Conservation (phyloP, 1,284 basidiomycete genomes). For the Sporisorium reilianum region DNA sequence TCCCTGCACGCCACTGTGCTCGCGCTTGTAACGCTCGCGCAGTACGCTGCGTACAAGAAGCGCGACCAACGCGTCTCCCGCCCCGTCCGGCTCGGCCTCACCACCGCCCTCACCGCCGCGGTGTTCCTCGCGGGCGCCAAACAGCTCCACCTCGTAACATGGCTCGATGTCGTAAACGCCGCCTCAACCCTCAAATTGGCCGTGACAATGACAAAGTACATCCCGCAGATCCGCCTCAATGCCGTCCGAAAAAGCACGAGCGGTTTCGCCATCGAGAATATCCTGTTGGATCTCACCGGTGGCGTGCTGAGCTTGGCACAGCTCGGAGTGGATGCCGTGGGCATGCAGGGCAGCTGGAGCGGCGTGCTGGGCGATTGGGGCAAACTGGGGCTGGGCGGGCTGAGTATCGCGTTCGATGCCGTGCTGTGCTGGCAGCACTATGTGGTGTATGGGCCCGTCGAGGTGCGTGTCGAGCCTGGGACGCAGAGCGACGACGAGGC, state of each 20-base stretch:
- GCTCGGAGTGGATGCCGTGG: constrained; percentile 61
- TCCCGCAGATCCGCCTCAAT: constrained; percentile 68
- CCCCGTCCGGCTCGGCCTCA: constrained; percentile 15
- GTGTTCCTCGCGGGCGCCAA: constrained; percentile 27
- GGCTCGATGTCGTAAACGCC: constrained; percentile 53
- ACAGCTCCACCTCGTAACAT: constrained; percentile 9
- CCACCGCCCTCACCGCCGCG: constrained; percentile 4
- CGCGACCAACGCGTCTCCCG: constrained; percentile 5
- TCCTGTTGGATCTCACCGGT: constrained; percentile 69
- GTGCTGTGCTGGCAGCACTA: constrained; percentile 70
- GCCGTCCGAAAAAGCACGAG: constrained; percentile 65
- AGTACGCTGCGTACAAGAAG: constrained; percentile 15
- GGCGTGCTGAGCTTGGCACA: constrained; percentile 66
- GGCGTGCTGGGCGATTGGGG: constrained; percentile 65
- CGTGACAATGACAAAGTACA: constrained; percentile 69
- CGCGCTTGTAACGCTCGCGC: constrained; percentile 17
- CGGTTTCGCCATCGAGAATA: constrained; percentile 70
- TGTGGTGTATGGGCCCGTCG: constrained; percentile 56
- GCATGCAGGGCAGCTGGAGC: constrained; percentile 59
- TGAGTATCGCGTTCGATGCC: constrained; percentile 69
- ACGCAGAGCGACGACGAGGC: background rate
- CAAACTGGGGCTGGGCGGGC: constrained; percentile 68
- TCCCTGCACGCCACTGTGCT: constrained; percentile 51
- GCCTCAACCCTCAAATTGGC: constrained; percentile 69
- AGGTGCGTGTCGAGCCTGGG: background rate